A percentile compares a stretch with the other conserved stretches of the same genome.
Conservation (phyloP, 192 early-diverging fungal genomes). For the Entophlyctis luteolus region DNA sequence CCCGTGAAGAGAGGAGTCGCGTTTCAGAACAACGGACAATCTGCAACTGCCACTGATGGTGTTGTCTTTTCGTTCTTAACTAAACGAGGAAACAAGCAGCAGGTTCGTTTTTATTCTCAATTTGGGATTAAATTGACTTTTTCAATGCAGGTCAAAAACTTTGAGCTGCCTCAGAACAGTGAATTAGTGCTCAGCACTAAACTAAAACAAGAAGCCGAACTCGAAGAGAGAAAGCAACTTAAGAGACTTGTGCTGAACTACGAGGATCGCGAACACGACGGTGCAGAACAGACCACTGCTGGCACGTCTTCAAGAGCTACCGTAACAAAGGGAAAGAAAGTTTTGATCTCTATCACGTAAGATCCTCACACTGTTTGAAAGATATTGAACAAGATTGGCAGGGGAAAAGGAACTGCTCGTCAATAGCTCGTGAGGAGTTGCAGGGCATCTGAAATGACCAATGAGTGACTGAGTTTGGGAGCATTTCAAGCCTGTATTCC, state of each 20-base stretch:
- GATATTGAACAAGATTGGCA: too few species aligned
- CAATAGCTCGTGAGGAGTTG: too few species aligned
- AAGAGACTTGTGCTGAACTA: slow-evolving; percentile 91
- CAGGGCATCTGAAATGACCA: too few species aligned
- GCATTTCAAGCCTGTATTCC: too few species aligned
- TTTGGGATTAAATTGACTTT: neutral
- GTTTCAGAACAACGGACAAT: slow-evolving; percentile 12
- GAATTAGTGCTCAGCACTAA: slow-evolving; percentile 76
- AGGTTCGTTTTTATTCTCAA: slow-evolving; percentile 34
- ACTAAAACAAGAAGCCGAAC: slow-evolving; percentile 79
- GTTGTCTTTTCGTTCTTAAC: slow-evolving; percentile 79
- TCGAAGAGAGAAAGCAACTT: slow-evolving; percentile 82
- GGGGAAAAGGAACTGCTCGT: too few species aligned
- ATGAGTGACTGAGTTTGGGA: too few species aligned
- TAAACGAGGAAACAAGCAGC: slow-evolving; percentile 81
- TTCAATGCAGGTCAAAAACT: slow-evolving; percentile 54
- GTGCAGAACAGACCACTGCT: too few species aligned
- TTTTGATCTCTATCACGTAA: too few species aligned
- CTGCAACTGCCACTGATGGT: slow-evolving; percentile 32
- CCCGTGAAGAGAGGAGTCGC: slow-evolving; percentile 53
- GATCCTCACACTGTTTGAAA: too few species aligned
- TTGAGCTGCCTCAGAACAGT: slow-evolving; percentile 77
- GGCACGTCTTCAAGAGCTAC: too few species aligned
- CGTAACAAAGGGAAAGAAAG: too few species aligned
- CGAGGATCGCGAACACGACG: slow-evolving; percentile 68